Evolutionary conservation across 495 filamentous ascomycete species (phyloP).

Genomic region (Neurospora sp.): DNA sequence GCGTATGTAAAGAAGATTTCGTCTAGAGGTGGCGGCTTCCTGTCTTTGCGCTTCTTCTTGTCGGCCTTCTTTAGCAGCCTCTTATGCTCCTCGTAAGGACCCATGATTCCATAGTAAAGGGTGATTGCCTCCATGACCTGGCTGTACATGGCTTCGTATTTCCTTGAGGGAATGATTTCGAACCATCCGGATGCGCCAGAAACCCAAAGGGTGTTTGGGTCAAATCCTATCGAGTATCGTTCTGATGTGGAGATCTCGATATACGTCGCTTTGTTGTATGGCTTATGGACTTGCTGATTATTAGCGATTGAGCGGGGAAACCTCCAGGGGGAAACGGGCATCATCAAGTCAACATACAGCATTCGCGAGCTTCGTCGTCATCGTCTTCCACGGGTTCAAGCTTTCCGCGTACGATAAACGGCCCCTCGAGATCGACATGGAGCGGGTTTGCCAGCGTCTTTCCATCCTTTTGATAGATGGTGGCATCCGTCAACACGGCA

Average conservation of each 20-base stretch:
- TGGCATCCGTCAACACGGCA: conserved; percentile 32
- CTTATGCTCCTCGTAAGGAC: conserved; percentile 23
- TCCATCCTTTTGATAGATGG: conserved; percentile 32
- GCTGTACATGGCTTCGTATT: conserved; percentile 52
- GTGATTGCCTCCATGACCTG: conserved; percentile 60
- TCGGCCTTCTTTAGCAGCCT: conserved; percentile 12
- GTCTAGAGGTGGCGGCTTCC: conserved; percentile 14
- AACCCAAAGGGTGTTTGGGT: conserved; percentile 61
- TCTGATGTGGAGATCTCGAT: conserved; percentile 56
- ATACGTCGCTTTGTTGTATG: conserved; percentile 35
- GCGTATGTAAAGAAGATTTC: conserved; percentile 34
- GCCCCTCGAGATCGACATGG: conserved; percentile 29
- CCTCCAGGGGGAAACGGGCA: neutral
- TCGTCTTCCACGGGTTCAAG: conserved; percentile 28
- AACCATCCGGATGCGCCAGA: conserved; percentile 73
- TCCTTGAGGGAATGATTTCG: conserved; percentile 51
- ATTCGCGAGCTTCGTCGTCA: conserved; percentile 9
- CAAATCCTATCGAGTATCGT: conserved; percentile 61
- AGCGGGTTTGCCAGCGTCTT: conserved; percentile 32
- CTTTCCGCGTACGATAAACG: conserved; percentile 33
- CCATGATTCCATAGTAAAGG: conserved; percentile 54
- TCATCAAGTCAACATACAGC: neutral
- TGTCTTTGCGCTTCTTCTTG: conserved; percentile 18
- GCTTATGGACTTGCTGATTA: conserved; percentile 33
- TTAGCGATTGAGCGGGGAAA: conserved; percentile 13